Base-by-base conservation (phyloP, 2,329 filamentous ascomycete species). In the Fusarium denticulatum region DNA sequence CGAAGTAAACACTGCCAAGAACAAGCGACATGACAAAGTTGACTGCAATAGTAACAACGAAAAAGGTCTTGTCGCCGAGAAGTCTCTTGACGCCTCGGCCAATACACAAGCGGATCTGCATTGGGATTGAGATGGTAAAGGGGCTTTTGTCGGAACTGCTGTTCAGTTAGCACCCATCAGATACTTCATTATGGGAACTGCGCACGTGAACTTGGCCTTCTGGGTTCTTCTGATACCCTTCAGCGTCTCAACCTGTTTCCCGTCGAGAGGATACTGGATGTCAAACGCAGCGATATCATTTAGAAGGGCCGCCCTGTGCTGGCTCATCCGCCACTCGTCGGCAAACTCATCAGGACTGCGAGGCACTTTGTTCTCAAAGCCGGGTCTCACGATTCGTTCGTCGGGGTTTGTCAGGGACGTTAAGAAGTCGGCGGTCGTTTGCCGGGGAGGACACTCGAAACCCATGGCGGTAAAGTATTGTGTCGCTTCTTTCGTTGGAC, bases 351-450 rank as follows among this genome's bases (percentile, higher is more conserved):
- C 80, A 2, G 81, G 76, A 8, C 78, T 82, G 28, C 80, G 74
- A 1, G 81, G 82, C 0, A 80, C 78, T 11, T 62, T 76, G 9
- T 72, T 67, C 11, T 66, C 63, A 14, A 36, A 64, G 1, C 82
- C 82, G 5, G 77, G 77, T 28, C 76, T 76, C 6, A 81, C 64
- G 18, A 79, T 62, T 7, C 82, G 80, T 63, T 83, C 82, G 4
- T 73, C 67, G 3, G 80, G 77, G 20, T 74, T 80, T 3, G 86
- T 87, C 24, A 88, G 83, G 1, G 85, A 86, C 1, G 74, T 94
- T 37, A 94, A 80, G 80, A 94, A 94, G 77, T 94, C 92, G 6
- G 92, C 89, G 2, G 91, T 93, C 0, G 92, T 94, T 73, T 90
- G 82, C n/a, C 83, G 79, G 0, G 79, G 75, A 6, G 83, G 82